Evolutionary conservation across 2,329 filamentous ascomycete species (phyloP).

Genomic region (Atkinsonella texensis): DNA sequence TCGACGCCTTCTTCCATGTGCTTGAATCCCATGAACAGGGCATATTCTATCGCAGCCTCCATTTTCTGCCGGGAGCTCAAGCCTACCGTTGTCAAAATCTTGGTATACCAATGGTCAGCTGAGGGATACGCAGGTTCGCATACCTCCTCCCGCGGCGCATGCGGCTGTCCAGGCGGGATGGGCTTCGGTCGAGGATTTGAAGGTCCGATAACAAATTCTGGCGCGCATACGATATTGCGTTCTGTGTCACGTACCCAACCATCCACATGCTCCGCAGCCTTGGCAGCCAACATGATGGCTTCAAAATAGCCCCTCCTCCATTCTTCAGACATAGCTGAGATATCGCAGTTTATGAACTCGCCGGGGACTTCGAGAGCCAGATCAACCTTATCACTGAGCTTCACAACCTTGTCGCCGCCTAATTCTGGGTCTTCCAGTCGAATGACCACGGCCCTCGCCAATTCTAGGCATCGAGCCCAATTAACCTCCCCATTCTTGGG

Average conservation of each 20-base stretch:
- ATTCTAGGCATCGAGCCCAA: slow-evolving; percentile 55
- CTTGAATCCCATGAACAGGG: slow-evolving; percentile 75
- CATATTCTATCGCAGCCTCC: slow-evolving; percentile 72
- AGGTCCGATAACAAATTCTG: slow-evolving; percentile 64
- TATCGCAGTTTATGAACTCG: slow-evolving; percentile 52
- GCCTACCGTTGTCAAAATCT: slow-evolving; percentile 68
- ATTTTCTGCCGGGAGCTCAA: slow-evolving; percentile 70
- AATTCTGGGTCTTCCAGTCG: slow-evolving; percentile 56
- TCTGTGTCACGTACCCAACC: slow-evolving; percentile 63
- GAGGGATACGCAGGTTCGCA: slow-evolving; percentile 56
- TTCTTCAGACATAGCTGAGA: slow-evolving; percentile 63
- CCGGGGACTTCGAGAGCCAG: slow-evolving; percentile 54
- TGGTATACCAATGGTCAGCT: slow-evolving; percentile 70
- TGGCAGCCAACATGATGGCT: slow-evolving; percentile 63
- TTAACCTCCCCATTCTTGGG: slow-evolving; percentile 42
- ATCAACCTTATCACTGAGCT: slow-evolving; percentile 50
- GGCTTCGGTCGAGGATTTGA: slow-evolving; percentile 73
- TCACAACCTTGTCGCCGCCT: slow-evolving; percentile 55
- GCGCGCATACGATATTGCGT: slow-evolving; percentile 54
- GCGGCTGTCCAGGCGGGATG: slow-evolving; percentile 49
- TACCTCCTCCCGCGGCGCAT: slow-evolving; percentile 61
- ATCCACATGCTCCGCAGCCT: slow-evolving; percentile 69
- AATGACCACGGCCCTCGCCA: slow-evolving; percentile 46
- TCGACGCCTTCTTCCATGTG: slow-evolving; percentile 50
- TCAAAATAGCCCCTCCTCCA: slow-evolving; percentile 85